Conservation (phyloP, 441 rosid species). For the Cnidoscolus chayamansa region DNA sequence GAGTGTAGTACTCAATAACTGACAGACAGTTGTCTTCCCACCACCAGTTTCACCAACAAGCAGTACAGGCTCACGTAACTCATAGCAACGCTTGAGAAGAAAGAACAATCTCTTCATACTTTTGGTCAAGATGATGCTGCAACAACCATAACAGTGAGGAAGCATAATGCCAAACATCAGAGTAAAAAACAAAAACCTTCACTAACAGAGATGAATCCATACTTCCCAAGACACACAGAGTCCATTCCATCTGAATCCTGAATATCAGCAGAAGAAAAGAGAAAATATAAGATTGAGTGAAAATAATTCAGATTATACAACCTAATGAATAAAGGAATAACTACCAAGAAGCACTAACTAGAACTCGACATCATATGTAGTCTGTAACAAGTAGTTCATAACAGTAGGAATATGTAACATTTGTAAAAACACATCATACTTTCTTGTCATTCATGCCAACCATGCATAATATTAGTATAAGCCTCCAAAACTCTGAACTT, state of each 20-base stretch:
- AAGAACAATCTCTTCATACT: constrained; percentile 88
- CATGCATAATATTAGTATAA: neutral
- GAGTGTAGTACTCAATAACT: constrained; percentile 59
- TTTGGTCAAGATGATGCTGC: constrained; percentile 72
- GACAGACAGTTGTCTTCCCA: constrained; percentile 97
- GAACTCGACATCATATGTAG: neutral
- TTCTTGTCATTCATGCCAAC: neutral
- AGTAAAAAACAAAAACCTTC: neutral
- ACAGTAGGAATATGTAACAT: neutral
- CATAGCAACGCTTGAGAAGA: constrained; percentile 74
- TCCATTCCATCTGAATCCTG: constrained; percentile 53
- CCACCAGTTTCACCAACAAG: constrained; percentile 99
- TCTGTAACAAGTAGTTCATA: neutral
- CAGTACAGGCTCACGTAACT: constrained; percentile 90
- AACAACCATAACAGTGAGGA: constrained; percentile 29
- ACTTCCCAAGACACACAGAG: constrained; percentile 44
- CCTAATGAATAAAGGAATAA: neutral
- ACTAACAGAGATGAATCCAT: constrained; percentile 29
- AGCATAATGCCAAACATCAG: constrained; percentile 2
- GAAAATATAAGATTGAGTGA: constrained; percentile 4
- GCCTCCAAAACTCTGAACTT: neutral
- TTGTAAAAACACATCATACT: neutral
- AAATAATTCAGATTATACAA: neutral
- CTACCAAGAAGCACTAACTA: constrained; percentile 1
- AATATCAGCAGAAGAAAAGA: neutral